Base-by-base conservation (phyloP, 2,329 filamentous ascomycete species). In the Aspergillus udagawae region DNA sequence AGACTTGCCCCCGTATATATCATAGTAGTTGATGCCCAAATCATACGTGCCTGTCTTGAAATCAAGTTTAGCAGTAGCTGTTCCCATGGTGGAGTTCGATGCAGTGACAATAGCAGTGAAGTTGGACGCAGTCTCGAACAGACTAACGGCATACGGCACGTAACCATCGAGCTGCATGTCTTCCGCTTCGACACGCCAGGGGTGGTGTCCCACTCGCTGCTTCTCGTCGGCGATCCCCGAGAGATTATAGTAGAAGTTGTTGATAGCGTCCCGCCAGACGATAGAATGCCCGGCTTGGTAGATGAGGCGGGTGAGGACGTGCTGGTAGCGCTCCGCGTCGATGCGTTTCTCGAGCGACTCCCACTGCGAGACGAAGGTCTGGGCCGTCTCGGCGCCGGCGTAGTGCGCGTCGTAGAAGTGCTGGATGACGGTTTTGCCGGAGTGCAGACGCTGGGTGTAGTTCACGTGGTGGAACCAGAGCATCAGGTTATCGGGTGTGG, bases 381-480 rank as follows among this genome's bases (percentile, higher is more conserved):
- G 84, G 0, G 83, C 86, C 0, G 78, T 82, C n/a, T 77, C 79
- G 4, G 85, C 82, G 6, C 85, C 85, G 7, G 73, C 70, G 60
- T 87, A 86, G 59, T 87, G 85, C 0, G 83, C 83, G 59, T 87
- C 81, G 65, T 87, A 87, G 68, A 87, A 86, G 65, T 86, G 83
- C 64, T 87, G 85, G 52, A 87, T 86, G 2, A 90, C 85, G 0
- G 87, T 88, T 70, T 86, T 83, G 10, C 86, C 85, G 0, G 81
- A 84, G 9, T 85, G 78, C 1, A 90, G 79, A 6, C 69, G 71
- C 42, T 88, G 82, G 0, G 84, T 88, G 67, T 88, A 91, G 3
- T 82, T 81, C 0, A 90, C 85, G 65, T 91, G 88, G 69, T 90
- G 88, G 73, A 90, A 90, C 87, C 87, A 91, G 2, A 90, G 76